Conservation (phyloP, 2,329 filamentous ascomycete genomes). For the Aspergillus hiratsukae region DNA sequence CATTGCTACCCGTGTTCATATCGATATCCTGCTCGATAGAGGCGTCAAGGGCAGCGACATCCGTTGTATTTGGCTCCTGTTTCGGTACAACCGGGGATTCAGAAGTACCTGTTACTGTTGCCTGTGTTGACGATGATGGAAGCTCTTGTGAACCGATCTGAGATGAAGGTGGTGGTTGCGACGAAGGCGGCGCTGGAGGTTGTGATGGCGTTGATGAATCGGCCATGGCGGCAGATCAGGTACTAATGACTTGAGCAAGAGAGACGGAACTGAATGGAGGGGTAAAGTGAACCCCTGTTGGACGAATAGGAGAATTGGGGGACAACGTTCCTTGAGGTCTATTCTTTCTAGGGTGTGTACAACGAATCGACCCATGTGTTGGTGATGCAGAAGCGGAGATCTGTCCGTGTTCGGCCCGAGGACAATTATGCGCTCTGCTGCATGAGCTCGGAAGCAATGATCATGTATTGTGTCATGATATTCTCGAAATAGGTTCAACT, state of each 20-base stretch:
- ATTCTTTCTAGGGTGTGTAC: not conserved
- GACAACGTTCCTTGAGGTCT: not conserved
- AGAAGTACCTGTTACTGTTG: slow-evolving; percentile 12
- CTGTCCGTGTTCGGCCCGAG: slow-evolving; percentile 1
- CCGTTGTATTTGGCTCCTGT: slow-evolving; percentile 22
- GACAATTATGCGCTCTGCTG: not conserved
- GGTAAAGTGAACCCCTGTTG: slow-evolving; percentile 6
- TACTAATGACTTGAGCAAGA: slow-evolving; percentile 16
- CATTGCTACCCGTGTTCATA: slow-evolving; percentile 24
- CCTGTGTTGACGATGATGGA: slow-evolving; percentile 13
- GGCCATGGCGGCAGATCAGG: slow-evolving; percentile 27
- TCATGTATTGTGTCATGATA: not conserved
- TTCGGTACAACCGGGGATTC: slow-evolving; percentile 17
- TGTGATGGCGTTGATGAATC: slow-evolving; percentile 28
- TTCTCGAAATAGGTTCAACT: not conserved
- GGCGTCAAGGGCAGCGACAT: slow-evolving; percentile 26
- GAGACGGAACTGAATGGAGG: slow-evolving; percentile 13
- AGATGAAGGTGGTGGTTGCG: slow-evolving; percentile 19
- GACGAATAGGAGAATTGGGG: slow-evolving; percentile 3
- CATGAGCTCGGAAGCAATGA: not conserved
- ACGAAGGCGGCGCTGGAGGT: slow-evolving; percentile 12
- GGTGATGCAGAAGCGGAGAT: not conserved
- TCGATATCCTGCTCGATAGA: slow-evolving; percentile 37
- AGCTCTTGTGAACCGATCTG: slow-evolving; percentile 23
- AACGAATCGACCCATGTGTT: not conserved